These are phyloP conservation scores for Lactifluus hygrophoroides DNA, from an alignment of 768 basidiomycete species.

Conservation along the genomic window DNA sequence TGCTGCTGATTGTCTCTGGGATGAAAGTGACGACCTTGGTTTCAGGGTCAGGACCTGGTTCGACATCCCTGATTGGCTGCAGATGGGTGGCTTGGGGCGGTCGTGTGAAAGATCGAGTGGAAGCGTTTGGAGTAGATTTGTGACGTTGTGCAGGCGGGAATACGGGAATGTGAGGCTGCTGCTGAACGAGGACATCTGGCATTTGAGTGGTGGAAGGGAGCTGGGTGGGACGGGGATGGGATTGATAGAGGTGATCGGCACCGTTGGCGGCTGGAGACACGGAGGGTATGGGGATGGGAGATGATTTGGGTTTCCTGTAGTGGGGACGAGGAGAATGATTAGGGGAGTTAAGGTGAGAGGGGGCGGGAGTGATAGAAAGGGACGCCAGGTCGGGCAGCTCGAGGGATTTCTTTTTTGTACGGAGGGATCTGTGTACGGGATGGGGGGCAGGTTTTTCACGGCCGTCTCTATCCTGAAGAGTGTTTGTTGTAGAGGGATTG, in stretches of 20 bases:
- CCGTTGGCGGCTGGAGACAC: conserved; percentile 22
- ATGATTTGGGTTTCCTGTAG: conserved; percentile 36
- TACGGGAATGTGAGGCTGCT: conserved; percentile 36
- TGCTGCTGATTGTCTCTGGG: conserved; percentile 52
- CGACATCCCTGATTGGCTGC: conserved; percentile 3
- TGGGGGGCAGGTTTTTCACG: conserved; percentile 22
- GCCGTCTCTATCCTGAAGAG: conserved; percentile 12
- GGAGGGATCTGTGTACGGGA: conserved; percentile 50
- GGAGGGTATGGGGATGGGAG: conserved; percentile 41
- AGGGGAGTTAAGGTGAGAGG: conserved; percentile 30
- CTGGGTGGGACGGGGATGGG: conserved; percentile 14
- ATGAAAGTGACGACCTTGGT: conserved; percentile 31
- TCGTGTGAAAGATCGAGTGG: conserved; percentile 35
- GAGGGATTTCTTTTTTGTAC: conserved; percentile 62
- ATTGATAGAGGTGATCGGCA: conserved; percentile 17
- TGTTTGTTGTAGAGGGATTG: conserved; percentile 11
- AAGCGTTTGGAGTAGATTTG: conserved; percentile 25
- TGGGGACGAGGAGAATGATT: conserved; percentile 36
- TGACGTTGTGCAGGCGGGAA: conserved; percentile 25
- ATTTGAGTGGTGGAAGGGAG: conserved; percentile 28
- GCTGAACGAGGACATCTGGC: conserved; percentile 33
- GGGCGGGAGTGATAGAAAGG: conserved; percentile 38
- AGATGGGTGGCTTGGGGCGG: conserved; percentile 15
- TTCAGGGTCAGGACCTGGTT: conserved; percentile 23
- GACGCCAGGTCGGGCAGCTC: conserved; percentile 67